Evolutionary conservation across 768 basidiomycete species (phyloP).

Genomic region (Psilocybe cubensis): DNA sequence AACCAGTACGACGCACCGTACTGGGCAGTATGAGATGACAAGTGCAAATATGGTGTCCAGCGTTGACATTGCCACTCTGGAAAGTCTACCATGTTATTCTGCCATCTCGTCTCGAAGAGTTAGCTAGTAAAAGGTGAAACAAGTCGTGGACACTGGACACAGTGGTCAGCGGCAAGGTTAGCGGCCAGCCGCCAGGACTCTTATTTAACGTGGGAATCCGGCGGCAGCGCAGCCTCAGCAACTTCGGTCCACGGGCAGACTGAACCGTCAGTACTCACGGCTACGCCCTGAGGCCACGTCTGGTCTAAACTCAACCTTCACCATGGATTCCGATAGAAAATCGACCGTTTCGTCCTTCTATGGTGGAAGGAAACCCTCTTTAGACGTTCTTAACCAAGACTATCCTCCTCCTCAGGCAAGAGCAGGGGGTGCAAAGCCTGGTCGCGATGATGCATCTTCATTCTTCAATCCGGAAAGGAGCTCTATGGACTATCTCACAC

Average conservation of each 20-base stretch:
- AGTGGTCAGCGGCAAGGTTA: background rate
- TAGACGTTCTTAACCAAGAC: conserved; percentile 63
- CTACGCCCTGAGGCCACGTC: background rate
- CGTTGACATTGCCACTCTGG: too few species aligned
- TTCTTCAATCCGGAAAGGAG: conserved; percentile 59
- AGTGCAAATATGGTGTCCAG: too few species aligned
- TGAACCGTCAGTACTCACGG: background rate
- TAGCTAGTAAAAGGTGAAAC: too few species aligned
- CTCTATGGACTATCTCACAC: conserved; percentile 52
- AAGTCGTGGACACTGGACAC: too few species aligned
- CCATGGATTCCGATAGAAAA: conserved; percentile 80
- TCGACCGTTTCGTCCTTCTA: conserved; percentile 84
- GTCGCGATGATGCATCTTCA: conserved; percentile 70
- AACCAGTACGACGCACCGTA: too few species aligned
- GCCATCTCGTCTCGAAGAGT: too few species aligned
- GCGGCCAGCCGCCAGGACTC: background rate
- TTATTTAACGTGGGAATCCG: conserved; percentile 7
- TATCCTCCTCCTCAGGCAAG: conserved; percentile 42
- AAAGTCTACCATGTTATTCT: too few species aligned
- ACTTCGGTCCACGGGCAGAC: background rate
- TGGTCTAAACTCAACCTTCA: background rate
- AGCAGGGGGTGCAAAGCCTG: conserved; percentile 27
- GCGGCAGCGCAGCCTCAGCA: conserved; percentile 9
- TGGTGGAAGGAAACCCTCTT: conserved; percentile 60
- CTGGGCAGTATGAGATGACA: too few species aligned